A percentile compares a stretch with the other conserved stretches of the same genome.
Conservation (phyloP, 208 protist species). For the Crithidia expoeki region DNA sequence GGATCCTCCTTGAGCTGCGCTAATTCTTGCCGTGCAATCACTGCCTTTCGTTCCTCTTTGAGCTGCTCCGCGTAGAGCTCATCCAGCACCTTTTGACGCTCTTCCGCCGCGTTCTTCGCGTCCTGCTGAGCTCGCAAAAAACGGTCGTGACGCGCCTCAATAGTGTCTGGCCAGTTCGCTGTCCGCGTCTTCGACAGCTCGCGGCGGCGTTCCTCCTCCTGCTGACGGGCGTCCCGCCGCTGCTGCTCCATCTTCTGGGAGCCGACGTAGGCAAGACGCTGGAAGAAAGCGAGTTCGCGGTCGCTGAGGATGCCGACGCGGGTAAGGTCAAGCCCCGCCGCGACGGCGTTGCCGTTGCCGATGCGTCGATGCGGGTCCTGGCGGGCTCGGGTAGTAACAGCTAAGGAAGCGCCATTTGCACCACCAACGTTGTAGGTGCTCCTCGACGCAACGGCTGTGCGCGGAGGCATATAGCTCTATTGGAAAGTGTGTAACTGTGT, state of each 20-base stretch:
- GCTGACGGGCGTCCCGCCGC: slow-evolving; percentile 31
- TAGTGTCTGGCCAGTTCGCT: slow-evolving; percentile 72
- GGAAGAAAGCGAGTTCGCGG: slow-evolving; percentile 70
- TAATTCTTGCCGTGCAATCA: slow-evolving; percentile 52
- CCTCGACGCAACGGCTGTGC: neutral
- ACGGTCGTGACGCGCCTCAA: slow-evolving; percentile 60
- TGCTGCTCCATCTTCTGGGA: slow-evolving; percentile 36
- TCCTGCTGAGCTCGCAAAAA: slow-evolving; percentile 52
- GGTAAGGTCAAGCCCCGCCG: slow-evolving; percentile 52
- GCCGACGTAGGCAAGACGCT: slow-evolving; percentile 39
- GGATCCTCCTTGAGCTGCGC: slow-evolving; percentile 74
- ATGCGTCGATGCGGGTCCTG: slow-evolving; percentile 61
- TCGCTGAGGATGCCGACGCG: slow-evolving; percentile 77
- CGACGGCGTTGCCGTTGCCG: slow-evolving; percentile 87
- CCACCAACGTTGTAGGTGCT: neutral
- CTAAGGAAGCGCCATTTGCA: slow-evolving; percentile 8
- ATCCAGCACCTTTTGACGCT: slow-evolving; percentile 59
- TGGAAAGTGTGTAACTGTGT: neutral
- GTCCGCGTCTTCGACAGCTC: slow-evolving; percentile 52
- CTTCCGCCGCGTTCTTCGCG: slow-evolving; percentile 59
- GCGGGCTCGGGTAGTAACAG: slow-evolving; percentile 54
- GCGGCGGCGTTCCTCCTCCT: slow-evolving; percentile 44
- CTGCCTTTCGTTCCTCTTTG: slow-evolving; percentile 58
- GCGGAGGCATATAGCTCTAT: slow-evolving; percentile 2
- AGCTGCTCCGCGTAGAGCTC: slow-evolving; percentile 61